phyloP scores from a whole-genome alignment of 805 yeast genomes.

The Candida hungchunana region DNA sequence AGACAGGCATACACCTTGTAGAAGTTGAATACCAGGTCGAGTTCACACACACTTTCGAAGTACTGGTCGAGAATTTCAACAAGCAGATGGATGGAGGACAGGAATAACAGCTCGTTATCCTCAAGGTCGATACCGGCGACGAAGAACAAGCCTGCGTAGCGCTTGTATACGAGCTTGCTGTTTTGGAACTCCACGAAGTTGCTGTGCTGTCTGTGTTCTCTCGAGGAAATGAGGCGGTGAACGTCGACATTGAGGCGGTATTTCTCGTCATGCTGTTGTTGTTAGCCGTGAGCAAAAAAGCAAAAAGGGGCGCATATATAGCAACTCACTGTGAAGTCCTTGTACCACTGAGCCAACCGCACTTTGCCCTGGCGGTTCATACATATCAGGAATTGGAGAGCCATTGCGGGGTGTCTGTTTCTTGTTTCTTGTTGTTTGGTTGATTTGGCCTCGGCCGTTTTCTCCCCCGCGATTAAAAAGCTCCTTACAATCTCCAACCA shows the following conservation, averaged over 20 bases:
- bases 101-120: constrained; percentile 78
- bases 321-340: constrained; percentile 35
- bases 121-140: constrained; percentile 74
- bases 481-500: too few relatives aligned
- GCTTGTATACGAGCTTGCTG: constrained; percentile 69
- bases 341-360: constrained; percentile 79
- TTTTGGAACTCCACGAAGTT: constrained; percentile 73
- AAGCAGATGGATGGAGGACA: constrained; percentile 81
- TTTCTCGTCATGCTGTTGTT: constrained; percentile 39
- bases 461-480: too few relatives aligned
- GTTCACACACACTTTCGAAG: constrained; percentile 83
- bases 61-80: constrained; percentile 85
- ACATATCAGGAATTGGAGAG: constrained; percentile 74
- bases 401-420: too few relatives aligned
- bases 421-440: too few relatives aligned
- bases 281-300: not conserved
- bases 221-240: constrained; percentile 71
- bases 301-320: too few relatives aligned
- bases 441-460: too few relatives aligned
- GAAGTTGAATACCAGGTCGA: constrained; percentile 90
- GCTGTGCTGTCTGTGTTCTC: constrained; percentile 81
- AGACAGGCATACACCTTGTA: constrained; percentile 75
- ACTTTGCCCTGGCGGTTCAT: constrained; percentile 94
- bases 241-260: constrained; percentile 52
- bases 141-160: constrained; percentile 91